These are phyloP conservation scores for Serendipita sp. DNA, from an alignment of 768 basidiomycete species.

Conservation along the genomic window DNA sequence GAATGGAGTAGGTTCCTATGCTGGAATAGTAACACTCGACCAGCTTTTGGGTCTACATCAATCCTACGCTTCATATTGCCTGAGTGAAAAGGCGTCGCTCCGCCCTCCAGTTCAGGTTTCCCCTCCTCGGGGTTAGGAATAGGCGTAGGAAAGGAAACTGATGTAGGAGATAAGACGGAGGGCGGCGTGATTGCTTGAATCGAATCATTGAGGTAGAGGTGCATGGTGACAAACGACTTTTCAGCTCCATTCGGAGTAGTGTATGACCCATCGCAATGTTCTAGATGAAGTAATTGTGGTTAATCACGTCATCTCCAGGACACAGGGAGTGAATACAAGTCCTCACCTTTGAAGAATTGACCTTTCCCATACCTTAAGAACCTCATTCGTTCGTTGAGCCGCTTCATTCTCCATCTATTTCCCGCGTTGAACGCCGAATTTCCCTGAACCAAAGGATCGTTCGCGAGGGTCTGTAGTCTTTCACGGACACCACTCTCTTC, in stretches of 20 bases:
- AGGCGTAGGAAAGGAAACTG: neutral
- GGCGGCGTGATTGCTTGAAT: neutral
- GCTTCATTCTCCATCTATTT: constrained; percentile 1
- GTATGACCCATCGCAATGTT: constrained; percentile 9
- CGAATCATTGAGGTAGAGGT: constrained; percentile 9
- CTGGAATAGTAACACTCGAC: constrained; percentile 7
- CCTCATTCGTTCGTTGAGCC: constrained; percentile 9
- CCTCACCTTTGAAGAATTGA: constrained; percentile 8
- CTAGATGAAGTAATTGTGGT: neutral
- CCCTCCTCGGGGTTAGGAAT: neutral
- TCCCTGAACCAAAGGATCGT: neutral
- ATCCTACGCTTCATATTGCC: neutral
- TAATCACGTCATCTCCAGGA: no score
- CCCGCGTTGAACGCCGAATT: neutral
- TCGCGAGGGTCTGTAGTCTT: neutral
- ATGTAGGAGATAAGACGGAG: neutral
- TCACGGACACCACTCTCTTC: neutral
- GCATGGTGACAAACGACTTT: constrained; percentile 6
- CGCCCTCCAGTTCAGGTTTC: neutral
- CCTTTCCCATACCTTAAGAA: constrained; percentile 6
- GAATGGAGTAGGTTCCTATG: constrained; percentile 5
- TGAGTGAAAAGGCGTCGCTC: constrained; percentile 6
- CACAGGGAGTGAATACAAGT: neutral
- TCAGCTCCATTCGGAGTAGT: neutral
- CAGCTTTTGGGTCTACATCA: constrained; percentile 7